These are phyloP conservation scores for Penicillium chermesinum DNA, from an alignment of 495 filamentous ascomycete species.

Conservation along the genomic window DNA sequence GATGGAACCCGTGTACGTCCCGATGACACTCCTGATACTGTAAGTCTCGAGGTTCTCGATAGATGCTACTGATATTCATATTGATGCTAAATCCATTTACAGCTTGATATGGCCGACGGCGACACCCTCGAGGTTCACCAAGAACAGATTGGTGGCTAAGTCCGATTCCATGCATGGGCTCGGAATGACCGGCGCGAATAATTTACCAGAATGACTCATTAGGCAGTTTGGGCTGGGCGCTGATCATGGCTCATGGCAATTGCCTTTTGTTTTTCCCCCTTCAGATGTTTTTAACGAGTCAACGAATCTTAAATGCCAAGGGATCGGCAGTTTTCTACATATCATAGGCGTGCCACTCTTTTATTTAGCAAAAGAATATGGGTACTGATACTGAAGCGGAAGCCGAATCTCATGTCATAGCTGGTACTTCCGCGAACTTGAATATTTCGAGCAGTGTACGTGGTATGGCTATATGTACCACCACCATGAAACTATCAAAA, in stretches of 20 bases:
- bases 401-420: no score
- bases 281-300: conserved; percentile 13
- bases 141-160: conserved; percentile 83
- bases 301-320: conserved; percentile 14
- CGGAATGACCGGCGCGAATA: not conserved
- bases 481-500: no score
- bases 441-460: no score
- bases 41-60: conserved; percentile 46
- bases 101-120: conserved; percentile 97
- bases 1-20: conserved; percentile 88
- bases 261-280: not conserved
- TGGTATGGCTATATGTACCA: no score
- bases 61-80: not conserved
- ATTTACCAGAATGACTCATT: not conserved
- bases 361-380: not conserved
- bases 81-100: conserved; percentile 6
- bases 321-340: conserved; percentile 3
- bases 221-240: not conserved
- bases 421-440: no score
- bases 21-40: conserved; percentile 84
- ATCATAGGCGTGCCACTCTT: not conserved
- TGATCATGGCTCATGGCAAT: conserved; percentile 1
- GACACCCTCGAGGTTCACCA: conserved; percentile 98
- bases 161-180: conserved; percentile 3
- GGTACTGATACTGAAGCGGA: not conserved